These are phyloP conservation scores for Yamadazyma diddensiae DNA, from an alignment of 1,139 yeast species.

Conservation along the genomic window DNA sequence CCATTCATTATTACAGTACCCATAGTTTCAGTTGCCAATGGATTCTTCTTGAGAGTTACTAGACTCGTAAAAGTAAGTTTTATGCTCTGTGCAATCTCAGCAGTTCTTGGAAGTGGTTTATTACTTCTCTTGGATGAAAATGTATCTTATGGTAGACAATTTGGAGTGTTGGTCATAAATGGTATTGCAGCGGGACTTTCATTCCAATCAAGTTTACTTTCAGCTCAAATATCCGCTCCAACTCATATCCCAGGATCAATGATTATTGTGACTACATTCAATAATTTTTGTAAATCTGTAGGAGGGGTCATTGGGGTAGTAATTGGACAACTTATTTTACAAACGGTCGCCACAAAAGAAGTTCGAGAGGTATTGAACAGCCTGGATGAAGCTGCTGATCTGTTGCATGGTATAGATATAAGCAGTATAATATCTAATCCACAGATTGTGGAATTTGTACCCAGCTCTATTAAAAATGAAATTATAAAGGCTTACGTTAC, in stretches of 20 bases:
- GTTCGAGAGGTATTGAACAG: slow-evolving; percentile 16
- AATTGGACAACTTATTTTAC: slow-evolving; percentile 47
- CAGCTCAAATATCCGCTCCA: slow-evolving; percentile 57
- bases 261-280: slow-evolving; percentile 47
- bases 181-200: slow-evolving; percentile 57
- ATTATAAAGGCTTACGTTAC: slow-evolving; percentile 33
- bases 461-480: slow-evolving; percentile 19
- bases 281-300: slow-evolving; percentile 44
- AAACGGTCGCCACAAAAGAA: slow-evolving; percentile 23
- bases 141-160: slow-evolving; percentile 34
- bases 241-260: slow-evolving; percentile 45
- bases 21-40: slow-evolving; percentile 43
- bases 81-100: slow-evolving; percentile 40
- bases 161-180: slow-evolving; percentile 52
- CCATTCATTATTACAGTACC: slow-evolving; percentile 55
- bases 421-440: slow-evolving; percentile 29
- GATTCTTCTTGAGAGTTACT: slow-evolving; percentile 44
- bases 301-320: slow-evolving; percentile 51
- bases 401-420: slow-evolving; percentile 18
- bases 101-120: slow-evolving; percentile 54
- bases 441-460: slow-evolving; percentile 22
- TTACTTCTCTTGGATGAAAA: slow-evolving; percentile 36
- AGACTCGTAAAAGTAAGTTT: slow-evolving; percentile 49
- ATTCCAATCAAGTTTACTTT: slow-evolving; percentile 50
- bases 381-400: slow-evolving; percentile 15